Base-by-base conservation (phyloP, 352 stramenopile genomes). In the Globisporangium middletonii region DNA sequence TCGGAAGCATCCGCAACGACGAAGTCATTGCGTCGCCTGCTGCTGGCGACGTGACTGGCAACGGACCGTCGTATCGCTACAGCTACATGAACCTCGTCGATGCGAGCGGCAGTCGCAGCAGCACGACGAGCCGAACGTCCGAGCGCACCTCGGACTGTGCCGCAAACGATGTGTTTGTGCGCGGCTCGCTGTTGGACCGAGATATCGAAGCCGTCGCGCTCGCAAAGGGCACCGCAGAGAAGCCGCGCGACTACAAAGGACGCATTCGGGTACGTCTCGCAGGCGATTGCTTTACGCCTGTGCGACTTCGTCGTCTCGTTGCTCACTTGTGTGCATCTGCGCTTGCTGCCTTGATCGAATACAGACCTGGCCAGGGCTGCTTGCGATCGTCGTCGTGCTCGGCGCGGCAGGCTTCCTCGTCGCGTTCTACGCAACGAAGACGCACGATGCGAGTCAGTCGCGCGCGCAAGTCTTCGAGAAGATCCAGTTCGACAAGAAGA, bases 361-460 rank as follows among this genome's bases (percentile, higher is more conserved):
- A n/a, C 26, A 69, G 63, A 62, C 63, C 26, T 78, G 70, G 70
- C 70, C 70, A 16, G 70, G 67, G 2, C 9, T 75, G 19, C 18
- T 75, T 4, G 35, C 65, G 0, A 38, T 75, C 44, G 45, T 73
- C 18, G 66, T 71, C 45, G 60, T 84, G 0, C 44, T 81, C 44
- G 66, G 68, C 16, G 75, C 56, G 2, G 64, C 71, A 4, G 54
- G 60, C 13, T 63, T 63, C 4, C 62, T 50, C 5, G 79, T 79
- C 47, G 71, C 67, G 8, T 44, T 69, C n/a, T 69, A 50, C 12
- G 73, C 55, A 11, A 11, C 66, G 11, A 63, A 66, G 26, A 62
- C 52, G 28, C 67, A 50, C 57, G 58, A 7, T 64, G 55, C 47
- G 66, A 68, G 33, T 38, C 33, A 38, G 33, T 38, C 33, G 33